Conservation (phyloP, 441 rosid genomes). For the Corymbia citriodora region DNA sequence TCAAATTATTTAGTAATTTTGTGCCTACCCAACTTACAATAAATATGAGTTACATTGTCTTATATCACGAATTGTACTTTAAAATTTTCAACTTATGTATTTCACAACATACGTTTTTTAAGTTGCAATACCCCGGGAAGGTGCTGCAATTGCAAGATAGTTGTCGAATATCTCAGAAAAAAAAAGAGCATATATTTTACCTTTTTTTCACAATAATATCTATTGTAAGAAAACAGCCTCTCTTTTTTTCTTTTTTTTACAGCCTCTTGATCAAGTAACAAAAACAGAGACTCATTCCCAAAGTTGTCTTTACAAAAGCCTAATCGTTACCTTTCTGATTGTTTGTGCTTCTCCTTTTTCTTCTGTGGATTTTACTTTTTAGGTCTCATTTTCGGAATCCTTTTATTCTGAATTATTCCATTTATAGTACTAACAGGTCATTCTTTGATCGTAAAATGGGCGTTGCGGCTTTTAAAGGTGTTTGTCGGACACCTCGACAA, state of each 20-base stretch:
- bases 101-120: accelerated
- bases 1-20: neutral
- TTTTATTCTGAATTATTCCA: neutral
- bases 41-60: neutral
- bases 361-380: neutral
- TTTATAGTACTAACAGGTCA: neutral
- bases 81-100: neutral
- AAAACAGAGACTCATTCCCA: neutral
- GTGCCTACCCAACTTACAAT: neutral
- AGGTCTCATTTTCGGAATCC: neutral
- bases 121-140: neutral
- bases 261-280: too few relatives aligned
- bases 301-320: neutral
- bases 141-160: too few relatives aligned
- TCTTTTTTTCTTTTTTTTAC: too few relatives aligned
- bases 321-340: neutral
- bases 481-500: neutral
- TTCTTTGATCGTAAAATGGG: neutral
- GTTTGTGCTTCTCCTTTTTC: neutral
- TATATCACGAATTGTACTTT: accelerated
- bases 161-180: neutral
- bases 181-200: neutral
- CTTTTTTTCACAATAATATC: accelerated
- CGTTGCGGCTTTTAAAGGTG: neutral
- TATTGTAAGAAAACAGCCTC: too few relatives aligned